Conservation (phyloP, 345 rosid genomes). For the Arabidopsis arenosa region DNA sequence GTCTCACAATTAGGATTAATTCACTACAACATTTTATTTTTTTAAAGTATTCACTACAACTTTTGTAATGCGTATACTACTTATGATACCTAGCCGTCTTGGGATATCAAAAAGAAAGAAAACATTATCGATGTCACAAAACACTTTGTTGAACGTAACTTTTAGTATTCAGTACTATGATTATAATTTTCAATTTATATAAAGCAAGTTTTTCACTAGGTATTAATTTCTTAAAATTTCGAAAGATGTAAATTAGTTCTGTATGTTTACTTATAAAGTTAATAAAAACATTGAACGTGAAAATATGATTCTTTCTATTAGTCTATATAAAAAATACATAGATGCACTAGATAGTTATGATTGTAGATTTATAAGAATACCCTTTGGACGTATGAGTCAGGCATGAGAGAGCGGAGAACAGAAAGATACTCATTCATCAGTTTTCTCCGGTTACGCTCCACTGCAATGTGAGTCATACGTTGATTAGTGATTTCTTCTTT, state of each 20-base stretch:
- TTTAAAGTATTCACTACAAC: neutral
- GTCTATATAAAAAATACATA: neutral
- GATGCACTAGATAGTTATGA: neutral
- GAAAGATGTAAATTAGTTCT: neutral
- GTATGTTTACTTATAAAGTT: neutral
- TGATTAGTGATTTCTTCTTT: conserved; percentile 86
- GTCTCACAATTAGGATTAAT: neutral
- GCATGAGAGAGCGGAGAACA: conserved; percentile 82
- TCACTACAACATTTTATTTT: neutral
- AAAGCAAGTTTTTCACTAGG: neutral
- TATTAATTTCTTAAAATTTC: too few species aligned
- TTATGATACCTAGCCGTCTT: neutral
- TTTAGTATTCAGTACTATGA: neutral
- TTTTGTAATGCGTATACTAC: neutral
- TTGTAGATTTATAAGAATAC: conserved; percentile 44
- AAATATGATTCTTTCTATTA: neutral
- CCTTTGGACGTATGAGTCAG: conserved; percentile 83
- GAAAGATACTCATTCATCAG: conserved; percentile 93
- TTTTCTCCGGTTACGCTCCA: conserved; percentile 92
- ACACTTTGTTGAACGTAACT: neutral
- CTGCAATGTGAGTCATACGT: conserved; percentile 98
- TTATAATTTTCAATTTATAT: neutral
- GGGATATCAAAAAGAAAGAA: neutral
- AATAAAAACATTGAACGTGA: neutral
- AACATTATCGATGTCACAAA: neutral